Base-by-base conservation (phyloP, 106 monocot species). In the Hemerocallis citrina region DNA sequence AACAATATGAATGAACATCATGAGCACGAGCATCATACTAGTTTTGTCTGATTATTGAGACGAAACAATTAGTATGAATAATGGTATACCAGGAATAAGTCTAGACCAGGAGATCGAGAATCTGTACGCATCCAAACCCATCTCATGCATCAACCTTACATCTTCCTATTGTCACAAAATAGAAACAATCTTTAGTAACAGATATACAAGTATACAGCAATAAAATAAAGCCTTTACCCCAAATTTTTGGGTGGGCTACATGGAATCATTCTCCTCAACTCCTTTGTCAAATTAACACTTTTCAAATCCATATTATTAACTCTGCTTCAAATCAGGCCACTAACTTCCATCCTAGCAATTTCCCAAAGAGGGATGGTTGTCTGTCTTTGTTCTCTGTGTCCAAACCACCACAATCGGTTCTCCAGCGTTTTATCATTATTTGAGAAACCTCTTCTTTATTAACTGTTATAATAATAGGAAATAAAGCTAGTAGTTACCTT, bases 31-130 rank as follows among this genome's bases (percentile, higher is more conserved):
- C 10, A 37, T 58, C 10, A 52, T 52, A 2, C 9, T 12, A 29
- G 1, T 55, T 13, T 33, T 28, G 1, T 34, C 37, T 6, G 11
- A 38, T 38, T 38, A 38, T 6, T 38, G 11, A 6, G 11, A 6
- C 37, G 7, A 38, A 38, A 6, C 5, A 38, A 38, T 6, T 6
- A 11, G 25, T 27, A 28, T 16, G 27, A 22, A 61, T 24, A n/a
- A 24, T 61, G 23, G 12, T 32, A 19, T 66, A 81, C 75, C 61
- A 19, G 80, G 80, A 29, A 80, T 75, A 1, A 80, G 52, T 24
- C 80, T 57, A 15, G 80, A 66, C 80, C 80, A 80, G 1, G 80
- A 75, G 15, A 80, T 75, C 22, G 80, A 80, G 45, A 79, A 74
- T 37, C 74, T 69, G 68, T 79, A 79, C 22, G 69, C 73, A 47